Evolutionary conservation across 2,329 filamentous ascomycete genomes (phyloP).

Genomic region (Ramichloridium luteum): DNA sequence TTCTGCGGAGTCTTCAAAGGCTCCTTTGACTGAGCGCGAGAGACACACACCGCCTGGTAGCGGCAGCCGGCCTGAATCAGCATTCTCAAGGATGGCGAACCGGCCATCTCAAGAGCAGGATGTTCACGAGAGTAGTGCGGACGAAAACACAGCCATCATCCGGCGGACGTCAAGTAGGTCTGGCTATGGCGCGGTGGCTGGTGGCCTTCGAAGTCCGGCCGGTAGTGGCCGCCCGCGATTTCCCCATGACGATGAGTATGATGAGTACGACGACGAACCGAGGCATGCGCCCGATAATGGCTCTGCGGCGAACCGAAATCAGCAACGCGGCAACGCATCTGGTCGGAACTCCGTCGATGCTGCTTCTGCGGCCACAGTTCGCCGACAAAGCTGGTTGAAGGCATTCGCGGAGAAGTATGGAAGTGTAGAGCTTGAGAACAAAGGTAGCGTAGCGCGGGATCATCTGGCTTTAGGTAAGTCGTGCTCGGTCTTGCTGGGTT

Average conservation of each 20-base stretch:
- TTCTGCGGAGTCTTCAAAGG: no score
- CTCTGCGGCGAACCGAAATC: no score
- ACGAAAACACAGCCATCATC: conserved; percentile 33
- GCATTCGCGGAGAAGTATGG: conserved; percentile 47
- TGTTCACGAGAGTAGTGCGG: conserved; percentile 25
- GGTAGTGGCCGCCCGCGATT: no score
- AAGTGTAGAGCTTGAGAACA: conserved; percentile 69
- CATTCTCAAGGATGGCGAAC: no score
- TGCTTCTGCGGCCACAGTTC: no score
- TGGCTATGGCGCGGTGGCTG: conserved; percentile 17
- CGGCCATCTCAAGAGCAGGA: no score
- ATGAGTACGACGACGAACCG: conserved; percentile 5
- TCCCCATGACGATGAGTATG: conserved; percentile 13
- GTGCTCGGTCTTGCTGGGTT: neutral
- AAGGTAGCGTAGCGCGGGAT: conserved; percentile 70
- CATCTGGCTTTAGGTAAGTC: conserved; percentile 62
- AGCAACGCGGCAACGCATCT: no score
- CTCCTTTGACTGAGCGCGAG: no score
- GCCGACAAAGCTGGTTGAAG: conserved; percentile 39
- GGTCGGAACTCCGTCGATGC: no score
- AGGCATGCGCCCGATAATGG: no score
- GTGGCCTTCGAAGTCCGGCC: conserved; percentile 4
- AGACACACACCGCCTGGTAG: no score
- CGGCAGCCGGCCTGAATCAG: no score
- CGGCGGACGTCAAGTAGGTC: conserved; percentile 7